Evolutionary conservation across 176 grass and related monocot species (phyloP).

Genomic region (Saccharum spontaneum): DNA sequence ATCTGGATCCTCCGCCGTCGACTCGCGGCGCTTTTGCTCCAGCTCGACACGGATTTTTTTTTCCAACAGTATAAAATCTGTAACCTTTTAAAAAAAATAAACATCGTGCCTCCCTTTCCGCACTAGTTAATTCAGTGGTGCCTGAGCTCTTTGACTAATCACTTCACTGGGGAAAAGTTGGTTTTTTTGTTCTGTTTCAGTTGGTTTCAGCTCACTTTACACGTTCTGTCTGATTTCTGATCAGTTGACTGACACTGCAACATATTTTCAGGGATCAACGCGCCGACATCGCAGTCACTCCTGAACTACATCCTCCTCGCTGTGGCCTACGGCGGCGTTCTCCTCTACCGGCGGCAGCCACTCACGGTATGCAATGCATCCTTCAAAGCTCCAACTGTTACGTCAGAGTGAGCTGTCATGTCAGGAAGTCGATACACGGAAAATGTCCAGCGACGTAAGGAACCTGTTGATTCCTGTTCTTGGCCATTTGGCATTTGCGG

Average conservation of each 20-base stretch:
- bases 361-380: conserved; percentile 49
- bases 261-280: conserved; percentile 50
- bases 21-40: conserved; percentile 13
- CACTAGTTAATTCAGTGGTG: neutral
- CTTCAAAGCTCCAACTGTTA: neutral
- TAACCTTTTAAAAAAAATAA: conserved; percentile 20
- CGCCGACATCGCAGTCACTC: conserved; percentile 71
- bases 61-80: neutral
- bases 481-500: conserved; percentile 17
- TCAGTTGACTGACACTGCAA: neutral
- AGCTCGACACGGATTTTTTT: neutral
- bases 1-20: conserved; percentile 16
- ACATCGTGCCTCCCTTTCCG: conserved; percentile 11
- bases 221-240: neutral
- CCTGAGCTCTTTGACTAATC: neutral
- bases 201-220: neutral
- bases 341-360: conserved; percentile 47
- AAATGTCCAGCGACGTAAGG: conserved; percentile 2
- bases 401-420: neutral
- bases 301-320: conserved; percentile 71
- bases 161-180: neutral
- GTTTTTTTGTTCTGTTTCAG: neutral
- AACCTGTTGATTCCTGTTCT: conserved; percentile 27
- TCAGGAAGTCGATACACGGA: neutral
- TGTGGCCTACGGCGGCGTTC: conserved; percentile 53